These are phyloP conservation scores for Tulasnella sp. DNA, from an alignment of 768 basidiomycete genomes.

Conservation along the genomic window DNA sequence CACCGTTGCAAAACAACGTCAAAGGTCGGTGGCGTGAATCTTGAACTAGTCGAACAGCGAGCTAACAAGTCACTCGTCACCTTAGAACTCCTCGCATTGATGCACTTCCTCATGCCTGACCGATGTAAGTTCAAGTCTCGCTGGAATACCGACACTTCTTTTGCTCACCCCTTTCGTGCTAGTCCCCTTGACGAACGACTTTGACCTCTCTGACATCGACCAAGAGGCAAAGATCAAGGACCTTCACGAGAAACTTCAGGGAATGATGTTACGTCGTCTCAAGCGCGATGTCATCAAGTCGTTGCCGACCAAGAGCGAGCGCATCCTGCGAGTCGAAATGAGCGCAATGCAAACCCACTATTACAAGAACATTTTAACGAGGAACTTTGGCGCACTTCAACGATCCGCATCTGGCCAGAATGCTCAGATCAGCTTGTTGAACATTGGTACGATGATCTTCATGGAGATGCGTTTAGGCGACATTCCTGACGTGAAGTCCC, in stretches of 20 bases:
- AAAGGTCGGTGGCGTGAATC: conserved; percentile 59
- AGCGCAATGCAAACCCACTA: conserved; percentile 92
- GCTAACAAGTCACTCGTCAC: background rate
- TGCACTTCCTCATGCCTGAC: conserved; percentile 99
- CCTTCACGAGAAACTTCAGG: conserved; percentile 86
- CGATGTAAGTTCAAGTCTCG: conserved; percentile 62
- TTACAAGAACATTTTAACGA: conserved; percentile 97
- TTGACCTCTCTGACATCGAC: conserved; percentile 88
- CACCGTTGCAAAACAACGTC: conserved; percentile 97
- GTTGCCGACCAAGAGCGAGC: conserved; percentile 95
- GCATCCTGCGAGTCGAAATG: conserved; percentile 97
- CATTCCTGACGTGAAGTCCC: background rate
- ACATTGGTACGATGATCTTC: conserved; percentile 60
- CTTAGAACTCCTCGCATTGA: conserved; percentile 86
- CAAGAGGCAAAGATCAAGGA: conserved; percentile 95
- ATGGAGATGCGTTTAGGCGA: no score
- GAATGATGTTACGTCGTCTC: conserved; percentile 88
- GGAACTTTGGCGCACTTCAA: conserved; percentile 84
- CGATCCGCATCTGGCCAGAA: conserved; percentile 72
- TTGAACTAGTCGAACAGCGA: background rate
- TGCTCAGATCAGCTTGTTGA: conserved; percentile 90
- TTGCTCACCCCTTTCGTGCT: conserved; percentile 19
- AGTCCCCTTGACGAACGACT: conserved; percentile 93
- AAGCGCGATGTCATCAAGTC: conserved; percentile 96
- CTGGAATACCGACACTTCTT: background rate